phyloP scores from a whole-genome alignment of 192 early-diverging fungal species.

The Geranomyces michiganensis region DNA sequence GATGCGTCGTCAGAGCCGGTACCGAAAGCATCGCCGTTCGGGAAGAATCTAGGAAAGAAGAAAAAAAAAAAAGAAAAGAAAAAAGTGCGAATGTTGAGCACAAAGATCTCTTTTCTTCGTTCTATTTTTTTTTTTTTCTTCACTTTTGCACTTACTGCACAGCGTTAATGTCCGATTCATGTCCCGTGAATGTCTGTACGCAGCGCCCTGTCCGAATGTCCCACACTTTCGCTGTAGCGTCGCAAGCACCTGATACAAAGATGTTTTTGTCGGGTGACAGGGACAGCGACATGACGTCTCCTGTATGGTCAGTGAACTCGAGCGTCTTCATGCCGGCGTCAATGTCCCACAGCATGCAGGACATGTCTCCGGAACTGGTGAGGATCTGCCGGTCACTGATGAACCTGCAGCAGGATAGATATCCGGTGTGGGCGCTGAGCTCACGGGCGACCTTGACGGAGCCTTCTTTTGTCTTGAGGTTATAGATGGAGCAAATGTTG shows the following conservation, averaged over 20 bases:
- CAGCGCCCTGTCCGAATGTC: slow-evolving; percentile 95
- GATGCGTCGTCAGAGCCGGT: slow-evolving; percentile 98
- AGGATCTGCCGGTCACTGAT: slow-evolving; percentile 94
- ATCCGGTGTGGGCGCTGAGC: slow-evolving; percentile 95
- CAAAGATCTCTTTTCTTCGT: too few relatives aligned
- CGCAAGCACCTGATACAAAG: slow-evolving; percentile 98
- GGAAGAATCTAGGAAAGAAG: slow-evolving; percentile 80
- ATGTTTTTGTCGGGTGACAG: slow-evolving; percentile 91
- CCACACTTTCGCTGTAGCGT: slow-evolving; percentile 98
- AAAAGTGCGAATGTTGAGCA: background rate
- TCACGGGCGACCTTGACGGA: slow-evolving; percentile 93
- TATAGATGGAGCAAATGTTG: slow-evolving; percentile 99
- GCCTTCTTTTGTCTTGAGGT: slow-evolving; percentile 92
- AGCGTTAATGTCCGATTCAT: slow-evolving; percentile 98
- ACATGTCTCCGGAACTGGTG: slow-evolving; percentile 96
- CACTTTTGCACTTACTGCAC: slow-evolving; percentile 88
- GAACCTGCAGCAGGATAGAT: slow-evolving; percentile 97
- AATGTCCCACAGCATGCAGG: slow-evolving; percentile 99
- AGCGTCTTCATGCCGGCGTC: slow-evolving; percentile 96
- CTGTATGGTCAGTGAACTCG: slow-evolving; percentile 98
- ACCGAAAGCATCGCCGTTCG: slow-evolving; percentile 96
- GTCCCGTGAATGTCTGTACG: slow-evolving; percentile 97
- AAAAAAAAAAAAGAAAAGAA: slow-evolving; percentile 1
- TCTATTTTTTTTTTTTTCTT: too few relatives aligned
- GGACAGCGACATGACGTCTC: slow-evolving; percentile 98